Percentiles rank a stretch among this genome's conserved stretches.
Evolutionary conservation across 2,329 filamentous ascomycete species (phyloP).

Genomic region (Aspergillus viridinutans): DNA sequence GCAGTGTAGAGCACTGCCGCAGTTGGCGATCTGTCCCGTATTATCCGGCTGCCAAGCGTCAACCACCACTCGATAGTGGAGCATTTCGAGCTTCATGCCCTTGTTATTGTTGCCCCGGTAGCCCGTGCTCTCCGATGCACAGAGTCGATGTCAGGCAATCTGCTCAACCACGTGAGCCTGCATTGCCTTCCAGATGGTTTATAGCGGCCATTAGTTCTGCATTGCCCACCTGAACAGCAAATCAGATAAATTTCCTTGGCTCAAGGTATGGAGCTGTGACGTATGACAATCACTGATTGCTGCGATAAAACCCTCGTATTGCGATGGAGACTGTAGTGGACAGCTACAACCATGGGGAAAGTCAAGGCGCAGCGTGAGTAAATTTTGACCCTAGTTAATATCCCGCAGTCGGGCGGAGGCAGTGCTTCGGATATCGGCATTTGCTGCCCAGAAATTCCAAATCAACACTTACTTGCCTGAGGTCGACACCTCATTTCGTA

Average conservation of each 20-base stretch:
- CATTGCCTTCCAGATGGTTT: slow-evolving; percentile 6
- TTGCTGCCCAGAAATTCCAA: background rate
- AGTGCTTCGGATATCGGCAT: background rate
- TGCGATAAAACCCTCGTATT: background rate
- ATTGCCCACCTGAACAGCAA: background rate
- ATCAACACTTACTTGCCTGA: no score
- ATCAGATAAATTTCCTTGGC: background rate
- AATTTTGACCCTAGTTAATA: background rate
- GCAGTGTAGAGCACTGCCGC: background rate
- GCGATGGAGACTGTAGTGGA: no score
- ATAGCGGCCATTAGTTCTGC: slow-evolving; percentile 2
- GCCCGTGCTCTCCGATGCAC: background rate
- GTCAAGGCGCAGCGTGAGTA: background rate
- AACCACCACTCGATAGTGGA: background rate
- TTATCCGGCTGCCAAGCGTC: background rate
- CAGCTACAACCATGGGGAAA: background rate
- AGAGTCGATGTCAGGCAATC: background rate
- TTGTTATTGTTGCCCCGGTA: background rate
- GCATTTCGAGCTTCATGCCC: background rate
- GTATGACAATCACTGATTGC: background rate
- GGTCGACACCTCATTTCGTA: background rate
- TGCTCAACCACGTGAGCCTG: background rate
- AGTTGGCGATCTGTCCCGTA: background rate
- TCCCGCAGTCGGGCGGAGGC: no score
- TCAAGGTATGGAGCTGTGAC: background rate